phyloP scores from a whole-genome alignment of 1,284 basidiomycete species.

The Trichosporon faecale region DNA sequence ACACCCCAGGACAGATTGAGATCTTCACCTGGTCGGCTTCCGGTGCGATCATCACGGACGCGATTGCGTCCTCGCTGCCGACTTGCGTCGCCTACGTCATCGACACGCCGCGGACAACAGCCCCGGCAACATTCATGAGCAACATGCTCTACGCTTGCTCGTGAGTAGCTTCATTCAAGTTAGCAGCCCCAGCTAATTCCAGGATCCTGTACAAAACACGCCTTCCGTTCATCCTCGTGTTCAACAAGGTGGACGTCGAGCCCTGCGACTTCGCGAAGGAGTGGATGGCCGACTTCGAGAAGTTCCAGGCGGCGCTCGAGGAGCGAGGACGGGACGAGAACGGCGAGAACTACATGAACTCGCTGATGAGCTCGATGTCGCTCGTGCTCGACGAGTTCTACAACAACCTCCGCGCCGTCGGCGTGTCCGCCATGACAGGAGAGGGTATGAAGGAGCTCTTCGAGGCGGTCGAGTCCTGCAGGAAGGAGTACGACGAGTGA shows the following conservation, averaged over 20 bases:
- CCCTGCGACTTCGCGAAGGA: slow-evolving; percentile 87
- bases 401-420: slow-evolving; percentile 89
- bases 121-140: slow-evolving; percentile 98
- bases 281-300: slow-evolving; percentile 98
- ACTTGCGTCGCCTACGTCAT: slow-evolving; percentile 96
- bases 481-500: slow-evolving; percentile 82
- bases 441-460: slow-evolving; percentile 89
- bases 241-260: slow-evolving; percentile 94
- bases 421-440: slow-evolving; percentile 93
- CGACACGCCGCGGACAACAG: slow-evolving; percentile 90
- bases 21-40: slow-evolving; percentile 99
- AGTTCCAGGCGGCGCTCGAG: slow-evolving; percentile 61
- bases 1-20: slow-evolving; percentile 99
- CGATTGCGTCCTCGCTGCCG: slow-evolving; percentile 88
- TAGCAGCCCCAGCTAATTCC: not conserved
- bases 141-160: slow-evolving; percentile 99
- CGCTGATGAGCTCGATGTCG: slow-evolving; percentile 98
- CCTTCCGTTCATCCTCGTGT: slow-evolving; percentile 93
- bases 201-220: slow-evolving; percentile 99
- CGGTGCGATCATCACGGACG: slow-evolving; percentile 96
- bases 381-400: slow-evolving; percentile 98
- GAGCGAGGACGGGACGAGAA: slow-evolving; percentile 65
- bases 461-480: slow-evolving; percentile 79
- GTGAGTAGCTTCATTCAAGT: slow-evolving; percentile 53
- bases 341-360: slow-evolving; percentile 97